phyloP scores from a whole-genome alignment of 2,329 filamentous ascomycete species.

The Tolypocladium capitatum region DNA sequence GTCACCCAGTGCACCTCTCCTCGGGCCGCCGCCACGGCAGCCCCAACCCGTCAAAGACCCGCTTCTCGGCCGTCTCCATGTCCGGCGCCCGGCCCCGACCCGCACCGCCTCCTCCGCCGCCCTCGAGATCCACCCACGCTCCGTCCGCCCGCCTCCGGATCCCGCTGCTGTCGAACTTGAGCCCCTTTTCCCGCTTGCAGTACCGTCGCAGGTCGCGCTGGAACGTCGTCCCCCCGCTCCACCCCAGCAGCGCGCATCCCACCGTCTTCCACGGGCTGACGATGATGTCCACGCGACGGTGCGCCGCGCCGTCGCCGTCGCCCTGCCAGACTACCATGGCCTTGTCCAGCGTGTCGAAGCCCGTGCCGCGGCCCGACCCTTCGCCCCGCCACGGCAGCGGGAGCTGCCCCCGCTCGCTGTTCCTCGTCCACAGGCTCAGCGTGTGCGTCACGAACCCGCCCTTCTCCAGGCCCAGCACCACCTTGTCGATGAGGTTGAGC shows the following conservation, averaged over 20 bases:
- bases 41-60: conserved; percentile 65
- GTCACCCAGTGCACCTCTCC: conserved; percentile 53
- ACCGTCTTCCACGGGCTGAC: conserved; percentile 78
- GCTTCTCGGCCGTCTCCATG: conserved; percentile 62
- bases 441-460: conserved; percentile 69
- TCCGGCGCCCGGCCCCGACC: conserved; percentile 35
- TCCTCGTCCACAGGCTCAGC: conserved; percentile 54
- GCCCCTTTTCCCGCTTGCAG: conserved; percentile 54
- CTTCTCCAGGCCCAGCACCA: conserved; percentile 58
- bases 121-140: conserved; percentile 59
- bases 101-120: conserved; percentile 15
- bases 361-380: conserved; percentile 26
- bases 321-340: conserved; percentile 82
- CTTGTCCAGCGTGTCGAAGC: conserved; percentile 85
- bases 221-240: conserved; percentile 83
- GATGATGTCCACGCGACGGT: conserved; percentile 85
- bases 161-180: conserved; percentile 89
- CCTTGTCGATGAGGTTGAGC: conserved; percentile 52
- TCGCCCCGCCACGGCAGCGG: conserved; percentile 40
- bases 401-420: conserved; percentile 58
- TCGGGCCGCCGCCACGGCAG: conserved; percentile 53
- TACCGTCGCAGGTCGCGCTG: conserved; percentile 74
- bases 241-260: conserved; percentile 78
- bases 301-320: conserved; percentile 25
- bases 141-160: conserved; percentile 56